Evolutionary conservation across 2,329 filamentous ascomycete species (phyloP).

Genomic region (Colletotrichum higginsianum): DNA sequence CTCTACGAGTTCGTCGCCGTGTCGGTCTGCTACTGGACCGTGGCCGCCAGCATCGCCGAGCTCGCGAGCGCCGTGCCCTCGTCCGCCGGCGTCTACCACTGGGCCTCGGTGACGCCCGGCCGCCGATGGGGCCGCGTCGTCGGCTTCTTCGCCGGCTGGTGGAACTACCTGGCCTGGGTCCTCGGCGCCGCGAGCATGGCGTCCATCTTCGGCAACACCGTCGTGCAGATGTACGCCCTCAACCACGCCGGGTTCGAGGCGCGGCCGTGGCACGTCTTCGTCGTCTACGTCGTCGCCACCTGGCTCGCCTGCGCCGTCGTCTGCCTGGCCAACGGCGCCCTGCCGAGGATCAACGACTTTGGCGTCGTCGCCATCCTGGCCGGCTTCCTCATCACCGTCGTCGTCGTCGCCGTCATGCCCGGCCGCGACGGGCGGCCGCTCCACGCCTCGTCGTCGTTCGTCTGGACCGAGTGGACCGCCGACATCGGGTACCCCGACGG

Average conservation of each 20-base stretch:
- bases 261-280: constrained; percentile 60
- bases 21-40: constrained; percentile 69
- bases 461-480: constrained; percentile 58
- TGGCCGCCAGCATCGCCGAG: constrained; percentile 73
- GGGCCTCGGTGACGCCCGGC: constrained; percentile 72
- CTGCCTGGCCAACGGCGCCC: constrained; percentile 69
- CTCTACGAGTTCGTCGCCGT: constrained; percentile 72
- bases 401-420: constrained; percentile 69
- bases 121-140: constrained; percentile 64
- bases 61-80: constrained; percentile 74
- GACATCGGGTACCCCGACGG: constrained; percentile 58
- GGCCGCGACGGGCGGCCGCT: constrained; percentile 49
- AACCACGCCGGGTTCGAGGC: constrained; percentile 55
- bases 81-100: constrained; percentile 73
- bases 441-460: constrained; percentile 54
- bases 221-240: constrained; percentile 61
- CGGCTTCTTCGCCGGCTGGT: constrained; percentile 62
- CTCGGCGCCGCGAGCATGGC: constrained; percentile 58
- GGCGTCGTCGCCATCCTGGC: constrained; percentile 67
- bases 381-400: constrained; percentile 68
- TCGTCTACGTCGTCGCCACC: constrained; percentile 57
- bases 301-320: constrained; percentile 57
- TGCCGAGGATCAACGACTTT: constrained; percentile 67
- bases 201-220: constrained; percentile 57
- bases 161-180: constrained; percentile 61